Evolutionary conservation across 345 rosid genomes (phyloP).

Genomic region (Salix brachista): DNA sequence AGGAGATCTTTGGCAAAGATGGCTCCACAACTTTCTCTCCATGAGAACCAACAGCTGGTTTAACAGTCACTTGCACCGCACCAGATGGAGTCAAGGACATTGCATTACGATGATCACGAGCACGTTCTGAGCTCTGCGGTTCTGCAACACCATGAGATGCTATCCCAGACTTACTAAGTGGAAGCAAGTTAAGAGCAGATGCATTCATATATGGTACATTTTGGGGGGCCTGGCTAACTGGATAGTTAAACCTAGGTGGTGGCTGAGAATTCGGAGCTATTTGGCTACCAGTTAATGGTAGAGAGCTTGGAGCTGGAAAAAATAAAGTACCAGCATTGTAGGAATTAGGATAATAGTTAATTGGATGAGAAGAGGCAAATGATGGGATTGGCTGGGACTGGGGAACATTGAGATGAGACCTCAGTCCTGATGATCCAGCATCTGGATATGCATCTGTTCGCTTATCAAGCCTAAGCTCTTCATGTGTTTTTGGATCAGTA

Average conservation of each 20-base stretch:
- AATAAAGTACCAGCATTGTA: conserved; percentile 35
- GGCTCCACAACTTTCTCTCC: conserved; percentile 39
- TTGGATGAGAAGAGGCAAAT: conserved; percentile 45
- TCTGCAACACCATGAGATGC: conserved; percentile 36
- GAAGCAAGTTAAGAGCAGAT: conserved; percentile 32
- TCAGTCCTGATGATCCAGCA: conserved; percentile 47
- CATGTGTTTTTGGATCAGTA: conserved; percentile 91
- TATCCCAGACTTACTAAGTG: conserved; percentile 39
- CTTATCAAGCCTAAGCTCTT: conserved; percentile 84
- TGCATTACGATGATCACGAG: conserved; percentile 36
- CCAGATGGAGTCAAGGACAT: conserved; percentile 37
- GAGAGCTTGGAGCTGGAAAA: conserved; percentile 48
- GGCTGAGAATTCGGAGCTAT: conserved; percentile 59
- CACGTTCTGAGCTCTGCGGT: conserved; percentile 33
- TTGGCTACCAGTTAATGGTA: conserved; percentile 54
- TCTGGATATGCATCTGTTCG: conserved; percentile 56
- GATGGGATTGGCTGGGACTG: conserved; percentile 65
- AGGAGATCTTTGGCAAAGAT: conserved; percentile 20
- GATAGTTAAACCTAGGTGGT: conserved; percentile 48
- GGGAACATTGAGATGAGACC: conserved; percentile 57
- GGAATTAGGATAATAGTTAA: conserved; percentile 48
- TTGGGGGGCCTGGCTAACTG: conserved; percentile 55
- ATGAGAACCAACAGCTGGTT: conserved; percentile 39
- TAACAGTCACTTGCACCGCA: conserved; percentile 46
- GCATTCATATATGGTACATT: conserved; percentile 50